Percentiles rank a stretch among this genome's conserved stretches.
Conservation (phyloP, 1,284 basidiomycete genomes). For the Microbotryum scabiosae region DNA sequence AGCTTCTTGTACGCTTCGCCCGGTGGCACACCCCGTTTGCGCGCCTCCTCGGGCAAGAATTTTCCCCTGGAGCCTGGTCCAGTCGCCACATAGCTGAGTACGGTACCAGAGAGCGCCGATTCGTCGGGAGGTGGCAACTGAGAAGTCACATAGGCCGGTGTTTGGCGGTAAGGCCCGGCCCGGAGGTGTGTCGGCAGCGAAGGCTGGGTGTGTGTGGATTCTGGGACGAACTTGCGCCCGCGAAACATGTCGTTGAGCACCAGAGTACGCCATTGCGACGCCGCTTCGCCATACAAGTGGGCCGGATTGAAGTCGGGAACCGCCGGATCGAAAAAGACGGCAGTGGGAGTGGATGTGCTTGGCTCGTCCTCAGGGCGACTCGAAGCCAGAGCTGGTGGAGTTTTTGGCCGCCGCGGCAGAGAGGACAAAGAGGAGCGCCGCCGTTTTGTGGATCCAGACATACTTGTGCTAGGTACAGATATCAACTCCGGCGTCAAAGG, state of each 20-base stretch:
- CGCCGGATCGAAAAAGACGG: constrained; percentile 10
- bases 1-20: constrained; percentile 48
- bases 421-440: no score
- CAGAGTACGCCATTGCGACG: constrained; percentile 30
- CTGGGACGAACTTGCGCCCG: constrained; percentile 27
- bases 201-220: constrained; percentile 7
- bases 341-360: not conserved
- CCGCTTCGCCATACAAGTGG: constrained; percentile 23
- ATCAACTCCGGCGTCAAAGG: not conserved
- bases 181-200: constrained; percentile 13
- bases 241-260: constrained; percentile 38
- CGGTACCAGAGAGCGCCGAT: constrained; percentile 19
- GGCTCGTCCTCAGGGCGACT: no score
- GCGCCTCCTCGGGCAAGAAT: constrained; percentile 64
- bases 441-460: no score
- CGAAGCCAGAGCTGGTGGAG: no score
- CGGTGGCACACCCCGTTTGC: constrained; percentile 55
- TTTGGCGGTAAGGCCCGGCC: constrained; percentile 11
- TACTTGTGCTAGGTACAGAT: not conserved
- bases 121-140: constrained; percentile 12
- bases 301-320: constrained; percentile 27
- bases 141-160: constrained; percentile 24
- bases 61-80: constrained; percentile 76
- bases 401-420: no score
- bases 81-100: constrained; percentile 56